These are phyloP conservation scores for Vanrija humicola DNA, from an alignment of 1,284 basidiomycete species.

Conservation along the genomic window DNA sequence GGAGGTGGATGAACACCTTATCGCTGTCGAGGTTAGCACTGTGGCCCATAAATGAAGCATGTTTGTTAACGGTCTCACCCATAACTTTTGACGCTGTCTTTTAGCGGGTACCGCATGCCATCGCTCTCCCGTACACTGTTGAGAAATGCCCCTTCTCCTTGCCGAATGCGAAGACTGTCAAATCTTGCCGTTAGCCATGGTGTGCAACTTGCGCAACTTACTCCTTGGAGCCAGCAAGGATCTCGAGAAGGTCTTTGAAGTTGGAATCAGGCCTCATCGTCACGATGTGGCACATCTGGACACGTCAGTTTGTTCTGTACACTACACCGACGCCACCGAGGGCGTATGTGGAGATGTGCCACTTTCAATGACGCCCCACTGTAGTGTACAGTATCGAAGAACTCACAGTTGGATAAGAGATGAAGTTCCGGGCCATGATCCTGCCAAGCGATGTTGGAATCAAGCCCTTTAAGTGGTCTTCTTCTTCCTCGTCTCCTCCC, in stretches of 20 bases:
- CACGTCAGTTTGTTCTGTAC: background rate
- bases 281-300: constrained; percentile 28
- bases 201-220: constrained; percentile 10
- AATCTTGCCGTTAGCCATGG: constrained; percentile 22
- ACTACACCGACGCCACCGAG: no score
- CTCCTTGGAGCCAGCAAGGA: constrained; percentile 25
- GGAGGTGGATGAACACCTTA: constrained; percentile 46
- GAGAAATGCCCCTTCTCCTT: constrained; percentile 37
- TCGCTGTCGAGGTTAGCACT: constrained; percentile 27
- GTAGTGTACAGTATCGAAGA: no score
- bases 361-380: no score
- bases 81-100: constrained; percentile 28
- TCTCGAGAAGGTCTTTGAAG: constrained; percentile 26
- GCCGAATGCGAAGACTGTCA: constrained; percentile 36
- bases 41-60: background rate
- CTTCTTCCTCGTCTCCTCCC: constrained; percentile 37
- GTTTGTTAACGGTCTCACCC: constrained; percentile 14
- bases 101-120: constrained; percentile 30
- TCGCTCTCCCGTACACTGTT: constrained; percentile 32
- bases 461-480: background rate
- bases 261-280: constrained; percentile 14
- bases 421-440: constrained; percentile 34
- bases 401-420: constrained; percentile 16
- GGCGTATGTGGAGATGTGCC: no score
- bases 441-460: constrained; percentile 20